These are phyloP conservation scores for Massariosphaeria phaeospora DNA, from an alignment of 495 filamentous ascomycete species.

Conservation along the genomic window DNA sequence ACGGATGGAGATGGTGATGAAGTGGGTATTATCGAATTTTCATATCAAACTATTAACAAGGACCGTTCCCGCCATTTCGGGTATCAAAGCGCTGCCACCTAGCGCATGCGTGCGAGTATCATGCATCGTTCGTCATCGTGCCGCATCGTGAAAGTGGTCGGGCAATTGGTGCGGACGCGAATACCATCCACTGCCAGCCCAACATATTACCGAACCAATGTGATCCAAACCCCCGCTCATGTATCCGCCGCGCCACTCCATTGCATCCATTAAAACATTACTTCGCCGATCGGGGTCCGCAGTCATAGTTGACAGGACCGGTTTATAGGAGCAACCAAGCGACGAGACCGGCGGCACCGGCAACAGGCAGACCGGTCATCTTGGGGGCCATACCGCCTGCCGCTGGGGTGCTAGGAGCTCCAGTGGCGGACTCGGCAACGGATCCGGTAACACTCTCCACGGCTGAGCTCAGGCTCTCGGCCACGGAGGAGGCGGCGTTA, in stretches of 20 bases:
- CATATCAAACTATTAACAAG: too few species aligned
- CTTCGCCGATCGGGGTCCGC: background rate
- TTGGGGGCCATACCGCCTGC: conserved; percentile 28
- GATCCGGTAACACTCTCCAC: conserved; percentile 1
- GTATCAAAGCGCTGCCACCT: too few species aligned
- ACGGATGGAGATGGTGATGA: too few species aligned
- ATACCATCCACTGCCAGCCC: background rate
- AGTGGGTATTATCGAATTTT: too few species aligned
- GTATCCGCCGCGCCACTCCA: background rate
- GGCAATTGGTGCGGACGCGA: too few species aligned
- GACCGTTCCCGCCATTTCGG: too few species aligned
- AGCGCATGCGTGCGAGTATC: too few species aligned
- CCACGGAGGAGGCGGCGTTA: conserved; percentile 29
- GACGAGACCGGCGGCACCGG: conserved; percentile 35
- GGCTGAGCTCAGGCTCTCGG: conserved; percentile 10
- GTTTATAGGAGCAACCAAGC: conserved; percentile 35
- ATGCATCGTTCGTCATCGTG: too few species aligned
- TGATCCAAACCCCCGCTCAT: background rate
- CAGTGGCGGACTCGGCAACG: background rate
- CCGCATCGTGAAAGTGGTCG: too few species aligned
- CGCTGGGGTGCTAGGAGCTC: conserved; percentile 3
- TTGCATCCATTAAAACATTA: conserved; percentile 26
- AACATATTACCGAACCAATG: too few species aligned
- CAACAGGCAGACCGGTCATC: conserved; percentile 30
- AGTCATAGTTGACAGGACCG: background rate